Evolutionary conservation across 2,329 filamentous ascomycete species (phyloP).

Genomic region (Neonectria punicea): DNA sequence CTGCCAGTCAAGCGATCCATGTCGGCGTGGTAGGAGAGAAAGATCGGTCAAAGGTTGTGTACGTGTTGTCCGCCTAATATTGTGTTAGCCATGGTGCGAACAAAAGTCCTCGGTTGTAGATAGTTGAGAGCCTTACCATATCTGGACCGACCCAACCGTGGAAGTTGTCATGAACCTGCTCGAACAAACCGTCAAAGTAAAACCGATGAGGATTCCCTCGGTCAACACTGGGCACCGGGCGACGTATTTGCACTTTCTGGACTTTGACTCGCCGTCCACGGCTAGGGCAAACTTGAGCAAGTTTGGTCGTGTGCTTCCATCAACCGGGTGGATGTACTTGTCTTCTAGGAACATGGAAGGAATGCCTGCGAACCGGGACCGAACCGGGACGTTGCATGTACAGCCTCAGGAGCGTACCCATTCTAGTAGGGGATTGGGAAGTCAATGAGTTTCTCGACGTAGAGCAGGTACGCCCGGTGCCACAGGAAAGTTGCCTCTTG

Average conservation of each 20-base stretch:
- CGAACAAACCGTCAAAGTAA: constrained; percentile 22
- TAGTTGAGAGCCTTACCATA: constrained; percentile 5
- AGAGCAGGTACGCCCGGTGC: constrained; percentile 19
- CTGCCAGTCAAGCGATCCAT: constrained; percentile 20
- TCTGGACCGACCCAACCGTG: constrained; percentile 24
- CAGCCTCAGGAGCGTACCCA: constrained; percentile 7
- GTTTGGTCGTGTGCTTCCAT: constrained; percentile 2
- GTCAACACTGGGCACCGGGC: constrained; percentile 5
- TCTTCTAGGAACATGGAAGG: constrained; percentile 17
- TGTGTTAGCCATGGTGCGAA: neutral
- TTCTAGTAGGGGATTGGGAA: constrained; percentile 23
- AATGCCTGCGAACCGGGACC: constrained; percentile 11
- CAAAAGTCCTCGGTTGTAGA: neutral
- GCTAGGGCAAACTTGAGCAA: constrained; percentile 19
- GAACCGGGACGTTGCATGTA: neutral
- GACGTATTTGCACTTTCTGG: constrained; percentile 4
- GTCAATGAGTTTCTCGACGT: constrained; percentile 20
- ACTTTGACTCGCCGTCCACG: constrained; percentile 2
- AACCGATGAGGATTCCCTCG: constrained; percentile 3
- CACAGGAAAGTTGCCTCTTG: constrained; percentile 22
- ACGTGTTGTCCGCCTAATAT: constrained; percentile 18
- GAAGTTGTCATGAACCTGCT: constrained; percentile 24
- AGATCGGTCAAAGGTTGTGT: constrained; percentile 20
- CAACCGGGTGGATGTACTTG: constrained; percentile 7
- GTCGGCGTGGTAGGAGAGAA: constrained; percentile 27